Base-by-base conservation (phyloP, 345 rosid genomes). In the Syzygium grande region DNA sequence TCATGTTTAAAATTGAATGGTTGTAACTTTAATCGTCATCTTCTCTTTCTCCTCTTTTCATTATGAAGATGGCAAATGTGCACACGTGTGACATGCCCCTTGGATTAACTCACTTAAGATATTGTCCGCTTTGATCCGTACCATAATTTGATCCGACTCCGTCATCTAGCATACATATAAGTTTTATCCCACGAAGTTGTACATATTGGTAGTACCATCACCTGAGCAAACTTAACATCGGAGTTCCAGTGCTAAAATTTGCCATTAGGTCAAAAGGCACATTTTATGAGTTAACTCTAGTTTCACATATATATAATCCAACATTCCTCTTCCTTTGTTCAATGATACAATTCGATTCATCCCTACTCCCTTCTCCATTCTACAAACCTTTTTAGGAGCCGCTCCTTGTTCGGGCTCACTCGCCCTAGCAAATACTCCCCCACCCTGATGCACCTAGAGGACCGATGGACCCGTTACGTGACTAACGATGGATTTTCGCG, bases 391-490 rank as follows among this genome's bases (percentile, higher is more conserved):
- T n/a, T n/a, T n/a, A n/a, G n/a, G n/a, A n/a, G n/a, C n/a, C n/a
- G n/a, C n/a, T n/a, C n/a, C n/a, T n/a, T n/a, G n/a, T n/a, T n/a
- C n/a, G n/a, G n/a, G n/a, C n/a, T n/a, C n/a, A n/a, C n/a, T n/a
- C 30, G 0, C 65, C 30, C 0, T 0, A 0, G 15, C 65, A 59
- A 59, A 59, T n/a, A 59, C n/a, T n/a, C n/a, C n/a, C n/a, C n/a
- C 11, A 3, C 52, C n/a, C n/a, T n/a, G n/a, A n/a, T n/a, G n/a
- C n/a, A n/a, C n/a, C n/a, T n/a, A n/a, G n/a, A n/a, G n/a, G n/a
- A n/a, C n/a, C n/a, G n/a, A n/a, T n/a, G n/a, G n/a, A n/a, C n/a
- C n/a, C n/a, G n/a, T n/a, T n/a, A n/a, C n/a, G n/a, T n/a, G n/a
- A n/a, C n/a, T n/a, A n/a, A n/a, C n/a, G n/a, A n/a, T n/a, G n/a